Evolutionary conservation across 805 yeast genomes (phyloP), one percentile per base, ranked within the genome.

Genomic region (Yamadazyma sp.): DNA sequence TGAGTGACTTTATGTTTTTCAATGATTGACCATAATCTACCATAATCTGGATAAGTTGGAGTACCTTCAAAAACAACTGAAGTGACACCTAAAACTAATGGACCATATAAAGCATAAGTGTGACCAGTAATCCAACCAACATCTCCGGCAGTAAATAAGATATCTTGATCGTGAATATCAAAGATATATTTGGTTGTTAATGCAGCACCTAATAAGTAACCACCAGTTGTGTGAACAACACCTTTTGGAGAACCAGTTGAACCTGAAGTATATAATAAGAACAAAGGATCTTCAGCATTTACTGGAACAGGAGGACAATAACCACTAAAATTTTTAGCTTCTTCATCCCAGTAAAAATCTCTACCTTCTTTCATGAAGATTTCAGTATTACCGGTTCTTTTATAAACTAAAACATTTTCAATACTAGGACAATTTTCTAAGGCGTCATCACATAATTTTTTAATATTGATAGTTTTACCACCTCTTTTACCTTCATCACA

Each of bases 91-190:
- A 75, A 70, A 20, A 75, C 58, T 55, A 85, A 69, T 24, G 95
- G 94, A 38, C 94, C 95, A 56, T 85, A 85, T 31, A 84, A 76
- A 13, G 79, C 88, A 52, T 85, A 85, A 8, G 93, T 74, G 63
- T 85, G 95, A 39, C 95, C 95, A 5, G 94, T 85, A 52, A 85
- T 82, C 95, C 95, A 85, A 52, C 95, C 95, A 35, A 85, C 82
- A 63, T 85, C 95, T 56, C 93, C 95, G 20, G 94, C 93, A 12
- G 93, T 84, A 71, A 85, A 85, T 38, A 85, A 69, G 10, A 78
- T 68, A 55, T 85, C 95, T 39, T 81, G 80, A 27, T 75, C 72
- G 51, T 84, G 88, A 26, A 82, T 70, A 59, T 85, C 94, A 59
- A 85, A 85, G 29, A 78, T 75, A 53, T 85, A 85, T 53, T 79